A percentile compares a stretch with the other conserved stretches of the same genome.
Conservation (phyloP, 2,329 filamentous ascomycete genomes). For the Clonostachys byssicola region DNA sequence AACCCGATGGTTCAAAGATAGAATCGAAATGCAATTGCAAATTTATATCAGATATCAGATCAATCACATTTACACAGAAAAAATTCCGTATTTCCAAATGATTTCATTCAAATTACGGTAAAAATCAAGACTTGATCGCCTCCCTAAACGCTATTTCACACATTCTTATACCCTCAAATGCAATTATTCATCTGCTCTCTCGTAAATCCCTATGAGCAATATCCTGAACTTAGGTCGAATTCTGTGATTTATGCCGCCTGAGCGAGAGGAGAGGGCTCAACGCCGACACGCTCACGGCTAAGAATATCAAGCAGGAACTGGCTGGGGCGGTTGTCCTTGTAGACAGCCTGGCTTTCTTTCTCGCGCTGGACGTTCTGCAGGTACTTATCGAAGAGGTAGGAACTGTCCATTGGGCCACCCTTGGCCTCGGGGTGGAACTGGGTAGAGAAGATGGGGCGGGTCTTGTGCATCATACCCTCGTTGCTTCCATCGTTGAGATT, state of each 20-base stretch:
- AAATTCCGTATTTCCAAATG: too few relatives aligned
- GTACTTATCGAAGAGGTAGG: slow-evolving; percentile 96
- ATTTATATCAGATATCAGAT: too few relatives aligned
- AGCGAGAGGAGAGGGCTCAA: slow-evolving; percentile 60
- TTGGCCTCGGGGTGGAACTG: slow-evolving; percentile 99
- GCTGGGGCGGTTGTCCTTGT: slow-evolving; percentile 82
- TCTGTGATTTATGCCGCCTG: slow-evolving; percentile 29
- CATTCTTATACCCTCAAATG: too few relatives aligned
- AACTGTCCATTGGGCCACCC: slow-evolving; percentile 92
- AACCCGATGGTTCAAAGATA: too few relatives aligned
- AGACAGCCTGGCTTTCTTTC: slow-evolving; percentile 76
- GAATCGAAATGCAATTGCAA: too few relatives aligned
- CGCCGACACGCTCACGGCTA: slow-evolving; percentile 91
- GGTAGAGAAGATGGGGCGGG: slow-evolving; percentile 93
- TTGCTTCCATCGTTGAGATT: slow-evolving; percentile 98
- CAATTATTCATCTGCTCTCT: too few relatives aligned
- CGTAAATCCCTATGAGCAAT: too few relatives aligned
- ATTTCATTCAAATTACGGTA: too few relatives aligned
- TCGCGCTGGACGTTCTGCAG: slow-evolving; percentile 83
- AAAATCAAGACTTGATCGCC: too few relatives aligned
- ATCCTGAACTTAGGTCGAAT: too few relatives aligned
- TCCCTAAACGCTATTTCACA: too few relatives aligned
- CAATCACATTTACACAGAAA: too few relatives aligned
- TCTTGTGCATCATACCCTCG: slow-evolving; percentile 95
- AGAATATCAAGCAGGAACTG: slow-evolving; percentile 87